phyloP scores from a whole-genome alignment of 179 eudicot species.

The Beta corolliflora region DNA sequence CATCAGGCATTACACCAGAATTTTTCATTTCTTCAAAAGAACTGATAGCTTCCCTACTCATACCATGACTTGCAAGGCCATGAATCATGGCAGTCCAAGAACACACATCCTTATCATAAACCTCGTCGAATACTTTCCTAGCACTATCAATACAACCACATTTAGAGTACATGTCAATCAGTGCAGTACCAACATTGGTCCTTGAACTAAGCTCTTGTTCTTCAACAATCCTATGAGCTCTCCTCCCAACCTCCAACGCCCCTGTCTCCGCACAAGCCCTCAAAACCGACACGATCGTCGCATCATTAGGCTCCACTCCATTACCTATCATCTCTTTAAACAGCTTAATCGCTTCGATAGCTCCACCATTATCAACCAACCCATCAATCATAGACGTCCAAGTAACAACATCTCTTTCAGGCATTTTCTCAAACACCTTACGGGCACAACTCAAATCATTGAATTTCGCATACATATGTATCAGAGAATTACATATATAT shows the following conservation, averaged over 20 bases:
- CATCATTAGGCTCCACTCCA: conserved; percentile 44
- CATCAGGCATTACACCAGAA: conserved; percentile 44
- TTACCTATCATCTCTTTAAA: conserved; percentile 41
- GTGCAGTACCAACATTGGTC: conserved; percentile 38
- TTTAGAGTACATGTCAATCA: conserved; percentile 47
- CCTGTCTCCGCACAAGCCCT: conserved; percentile 54
- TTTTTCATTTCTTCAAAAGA: conserved; percentile 38
- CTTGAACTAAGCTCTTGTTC: conserved; percentile 24
- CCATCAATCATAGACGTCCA: conserved; percentile 68
- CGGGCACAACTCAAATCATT: conserved; percentile 32
- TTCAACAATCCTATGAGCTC: conserved; percentile 32
- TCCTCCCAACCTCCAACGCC: conserved; percentile 40
- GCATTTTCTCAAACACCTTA: conserved; percentile 41
- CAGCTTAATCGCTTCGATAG: conserved; percentile 37
- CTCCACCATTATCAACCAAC: conserved; percentile 44
- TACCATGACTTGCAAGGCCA: conserved; percentile 54
- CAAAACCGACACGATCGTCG: conserved; percentile 47
- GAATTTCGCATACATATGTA: conserved; percentile 41
- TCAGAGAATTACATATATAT: conserved; percentile 42
- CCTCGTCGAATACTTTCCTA: conserved; percentile 25
- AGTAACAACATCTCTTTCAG: conserved; percentile 61
- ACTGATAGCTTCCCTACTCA: conserved; percentile 37
- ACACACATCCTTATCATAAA: conserved; percentile 39
- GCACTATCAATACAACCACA: conserved; percentile 52
- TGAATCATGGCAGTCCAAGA: conserved; percentile 56